Conservation (phyloP, 2,329 filamentous ascomycete species). For the Scytalidium sp. region DNA sequence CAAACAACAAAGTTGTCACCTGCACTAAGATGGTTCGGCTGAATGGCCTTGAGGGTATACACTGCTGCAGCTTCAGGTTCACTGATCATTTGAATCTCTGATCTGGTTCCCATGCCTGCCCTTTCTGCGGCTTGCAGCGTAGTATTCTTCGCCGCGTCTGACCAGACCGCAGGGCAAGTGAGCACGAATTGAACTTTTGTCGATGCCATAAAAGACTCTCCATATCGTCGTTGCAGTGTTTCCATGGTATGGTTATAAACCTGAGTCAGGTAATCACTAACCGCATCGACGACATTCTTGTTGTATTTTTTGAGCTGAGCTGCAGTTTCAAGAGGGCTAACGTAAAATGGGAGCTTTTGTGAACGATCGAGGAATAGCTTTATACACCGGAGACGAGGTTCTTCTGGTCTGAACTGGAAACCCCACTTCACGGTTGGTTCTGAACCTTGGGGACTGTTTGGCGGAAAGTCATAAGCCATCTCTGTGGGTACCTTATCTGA, state of each 20-base stretch:
- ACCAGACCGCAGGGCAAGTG: slow-evolving; percentile 82
- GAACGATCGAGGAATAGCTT: slow-evolving; percentile 80
- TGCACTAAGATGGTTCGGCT: slow-evolving; percentile 68
- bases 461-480: slow-evolving; percentile 55
- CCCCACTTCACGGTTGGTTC: slow-evolving; percentile 67
- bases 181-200: slow-evolving; percentile 77
- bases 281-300: slow-evolving; percentile 76
- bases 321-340: slow-evolving; percentile 73
- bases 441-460: slow-evolving; percentile 33
- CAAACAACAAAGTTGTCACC: slow-evolving; percentile 60
- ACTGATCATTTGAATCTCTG: slow-evolving; percentile 74
- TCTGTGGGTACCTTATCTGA: slow-evolving; percentile 84
- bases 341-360: slow-evolving; percentile 78
- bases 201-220: slow-evolving; percentile 73
- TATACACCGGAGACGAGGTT: slow-evolving; percentile 74
- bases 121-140: slow-evolving; percentile 74
- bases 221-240: slow-evolving; percentile 70
- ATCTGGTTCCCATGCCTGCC: slow-evolving; percentile 71
- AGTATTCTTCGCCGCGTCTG: slow-evolving; percentile 80
- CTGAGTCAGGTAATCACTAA: slow-evolving; percentile 75
- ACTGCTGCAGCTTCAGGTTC: slow-evolving; percentile 79
- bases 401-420: slow-evolving; percentile 77
- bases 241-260: slow-evolving; percentile 78
- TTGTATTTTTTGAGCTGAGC: slow-evolving; percentile 71
- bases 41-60: slow-evolving; percentile 76